Evolutionary conservation across 2,329 filamentous ascomycete species (phyloP).

Genomic region (Stachybotrys chlorohalonatus): DNA sequence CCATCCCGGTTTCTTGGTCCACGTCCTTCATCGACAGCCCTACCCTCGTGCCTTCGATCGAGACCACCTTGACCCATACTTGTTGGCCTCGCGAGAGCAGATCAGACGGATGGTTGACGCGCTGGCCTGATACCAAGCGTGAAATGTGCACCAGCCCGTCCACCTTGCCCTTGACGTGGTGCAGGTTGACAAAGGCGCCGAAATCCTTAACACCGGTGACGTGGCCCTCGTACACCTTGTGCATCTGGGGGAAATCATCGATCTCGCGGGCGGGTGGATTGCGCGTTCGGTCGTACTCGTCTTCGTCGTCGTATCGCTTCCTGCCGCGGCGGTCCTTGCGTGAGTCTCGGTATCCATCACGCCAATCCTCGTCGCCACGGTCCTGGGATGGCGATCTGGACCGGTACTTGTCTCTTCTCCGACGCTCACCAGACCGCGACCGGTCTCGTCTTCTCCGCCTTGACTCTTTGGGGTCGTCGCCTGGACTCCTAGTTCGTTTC

Average conservation of each 20-base stretch:
- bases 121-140: conserved; percentile 71
- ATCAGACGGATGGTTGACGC: conserved; percentile 88
- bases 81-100: conserved; percentile 70
- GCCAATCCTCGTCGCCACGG: conserved; percentile 36
- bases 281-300: conserved; percentile 51
- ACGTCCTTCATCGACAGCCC: conserved; percentile 97
- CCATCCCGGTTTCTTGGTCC: conserved; percentile 78
- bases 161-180: conserved; percentile 76
- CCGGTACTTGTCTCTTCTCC: conserved; percentile 22
- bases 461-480: conserved; percentile 34
- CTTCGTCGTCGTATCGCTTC: conserved; percentile 30
- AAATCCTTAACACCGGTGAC: conserved; percentile 94
- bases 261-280: conserved; percentile 62
- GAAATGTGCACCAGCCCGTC: conserved; percentile 94
- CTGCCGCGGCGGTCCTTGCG: conserved; percentile 25
- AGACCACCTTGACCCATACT: conserved; percentile 89
- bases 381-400: conserved; percentile 29
- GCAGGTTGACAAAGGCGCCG: conserved; percentile 88
- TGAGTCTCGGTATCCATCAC: conserved; percentile 20
- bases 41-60: conserved; percentile 71
- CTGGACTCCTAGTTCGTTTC: conserved; percentile 53
- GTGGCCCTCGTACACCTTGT: conserved; percentile 83
- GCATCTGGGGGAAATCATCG: conserved; percentile 71
- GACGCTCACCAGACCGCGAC: conserved; percentile 33
- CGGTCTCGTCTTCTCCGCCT: conserved; percentile 29